Conservation (phyloP, 1,284 basidiomycete genomes). For the Fistulinella cinereoalba region DNA sequence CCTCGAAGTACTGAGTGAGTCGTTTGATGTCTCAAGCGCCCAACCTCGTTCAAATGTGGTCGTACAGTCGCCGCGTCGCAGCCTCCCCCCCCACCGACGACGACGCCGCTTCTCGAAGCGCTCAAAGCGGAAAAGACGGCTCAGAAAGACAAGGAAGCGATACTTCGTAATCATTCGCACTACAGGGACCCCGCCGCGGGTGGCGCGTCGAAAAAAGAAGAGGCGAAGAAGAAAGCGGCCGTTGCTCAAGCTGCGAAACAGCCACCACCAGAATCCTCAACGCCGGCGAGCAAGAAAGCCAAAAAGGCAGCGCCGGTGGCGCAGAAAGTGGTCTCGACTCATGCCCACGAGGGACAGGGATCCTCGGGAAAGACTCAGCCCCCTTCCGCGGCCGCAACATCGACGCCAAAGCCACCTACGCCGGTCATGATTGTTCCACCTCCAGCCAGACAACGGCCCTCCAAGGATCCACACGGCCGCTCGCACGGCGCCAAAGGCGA, state of each 20-base stretch:
- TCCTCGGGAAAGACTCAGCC: slow-evolving; percentile 12
- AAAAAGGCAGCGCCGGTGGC: slow-evolving; percentile 40
- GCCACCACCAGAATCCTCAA: background rate
- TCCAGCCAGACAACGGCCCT: slow-evolving; percentile 12
- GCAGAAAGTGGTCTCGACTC: slow-evolving; percentile 11
- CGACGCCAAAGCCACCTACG: slow-evolving; percentile 15
- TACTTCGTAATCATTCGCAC: slow-evolving; percentile 65
- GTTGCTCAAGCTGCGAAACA: slow-evolving; percentile 12
- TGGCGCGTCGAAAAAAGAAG: slow-evolving; percentile 39
- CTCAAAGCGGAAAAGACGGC: slow-evolving; percentile 78
- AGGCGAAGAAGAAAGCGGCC: slow-evolving; percentile 47
- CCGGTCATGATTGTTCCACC: slow-evolving; percentile 2
- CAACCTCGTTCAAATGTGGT: slow-evolving; percentile 3
- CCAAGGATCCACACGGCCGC: slow-evolving; percentile 16
- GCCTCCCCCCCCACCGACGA: slow-evolving; percentile 60
- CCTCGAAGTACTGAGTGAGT: slow-evolving; percentile 62
- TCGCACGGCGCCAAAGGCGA: slow-evolving; percentile 9
- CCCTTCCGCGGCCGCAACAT: slow-evolving; percentile 3
- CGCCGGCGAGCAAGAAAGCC: slow-evolving; percentile 38
- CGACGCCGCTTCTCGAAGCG: slow-evolving; percentile 86
- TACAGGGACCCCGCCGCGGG: slow-evolving; percentile 49
- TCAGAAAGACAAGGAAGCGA: slow-evolving; percentile 67
- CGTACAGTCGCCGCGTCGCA: slow-evolving; percentile 57
- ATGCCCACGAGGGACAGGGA: slow-evolving; percentile 10
- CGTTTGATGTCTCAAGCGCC: background rate